phyloP scores from a whole-genome alignment of 805 yeast genomes.

The Candida insectalens region DNA sequence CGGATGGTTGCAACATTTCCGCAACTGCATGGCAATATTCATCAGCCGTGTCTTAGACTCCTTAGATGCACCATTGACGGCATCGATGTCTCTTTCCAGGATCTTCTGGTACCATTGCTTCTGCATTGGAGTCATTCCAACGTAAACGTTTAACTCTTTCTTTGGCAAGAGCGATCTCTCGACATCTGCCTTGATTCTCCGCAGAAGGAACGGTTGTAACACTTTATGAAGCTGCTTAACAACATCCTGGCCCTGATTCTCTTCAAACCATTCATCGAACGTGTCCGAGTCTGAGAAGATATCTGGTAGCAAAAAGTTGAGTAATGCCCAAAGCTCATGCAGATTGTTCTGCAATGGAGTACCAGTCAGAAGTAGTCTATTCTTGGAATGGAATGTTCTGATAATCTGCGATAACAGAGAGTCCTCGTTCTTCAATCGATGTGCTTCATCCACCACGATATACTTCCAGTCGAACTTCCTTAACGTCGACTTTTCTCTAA shows the following conservation, averaged over 20 bases:
- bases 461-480: constrained; percentile 68
- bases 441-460: constrained; percentile 75
- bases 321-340: constrained; percentile 74
- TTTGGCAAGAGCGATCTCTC: constrained; percentile 71
- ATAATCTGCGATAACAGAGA: constrained; percentile 64
- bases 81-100: constrained; percentile 72
- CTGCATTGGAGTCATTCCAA: constrained; percentile 75
- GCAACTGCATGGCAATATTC: constrained; percentile 75
- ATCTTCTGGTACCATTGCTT: constrained; percentile 68
- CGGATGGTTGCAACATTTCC: constrained; percentile 83
- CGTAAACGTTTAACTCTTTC: constrained; percentile 62
- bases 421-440: constrained; percentile 72
- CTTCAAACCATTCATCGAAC: constrained; percentile 64
- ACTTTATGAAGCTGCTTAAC: constrained; percentile 69
- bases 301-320: constrained; percentile 71
- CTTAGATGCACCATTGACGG: constrained; percentile 70
- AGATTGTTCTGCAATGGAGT: constrained; percentile 75
- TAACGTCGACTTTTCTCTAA: constrained; percentile 60
- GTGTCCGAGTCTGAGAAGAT: constrained; percentile 64
- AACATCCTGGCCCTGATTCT: constrained; percentile 33
- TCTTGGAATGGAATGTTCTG: constrained; percentile 59
- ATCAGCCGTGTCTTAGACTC: constrained; percentile 69
- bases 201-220: constrained; percentile 60
- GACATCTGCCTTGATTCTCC: constrained; percentile 76
- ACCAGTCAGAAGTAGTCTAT: constrained; percentile 68